Conservation (phyloP, 1,284 basidiomycete genomes). For the Spongiforma sp. region DNA sequence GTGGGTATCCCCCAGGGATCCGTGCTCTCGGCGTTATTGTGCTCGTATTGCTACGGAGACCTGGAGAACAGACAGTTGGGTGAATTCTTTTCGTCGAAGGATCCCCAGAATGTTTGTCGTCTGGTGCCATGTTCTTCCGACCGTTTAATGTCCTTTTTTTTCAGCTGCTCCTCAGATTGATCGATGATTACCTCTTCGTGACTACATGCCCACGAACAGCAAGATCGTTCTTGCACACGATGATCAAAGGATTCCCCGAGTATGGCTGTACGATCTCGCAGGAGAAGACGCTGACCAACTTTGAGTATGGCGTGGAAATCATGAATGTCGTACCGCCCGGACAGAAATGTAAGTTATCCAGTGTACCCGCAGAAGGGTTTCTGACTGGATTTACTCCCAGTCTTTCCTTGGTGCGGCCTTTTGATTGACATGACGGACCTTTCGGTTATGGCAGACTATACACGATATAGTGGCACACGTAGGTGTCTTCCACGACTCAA, state of each 20-base stretch:
- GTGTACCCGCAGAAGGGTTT: neutral
- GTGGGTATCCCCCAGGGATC: constrained; percentile 98
- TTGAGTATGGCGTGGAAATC: constrained; percentile 65
- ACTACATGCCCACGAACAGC: constrained; percentile 75
- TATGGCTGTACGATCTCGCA: constrained; percentile 92
- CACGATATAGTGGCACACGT: constrained; percentile 67
- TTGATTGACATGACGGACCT: constrained; percentile 77
- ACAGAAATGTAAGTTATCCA: constrained; percentile 48
- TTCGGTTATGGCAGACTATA: constrained; percentile 79
- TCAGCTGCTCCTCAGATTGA: constrained; percentile 82
- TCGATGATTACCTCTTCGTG: constrained; percentile 95
- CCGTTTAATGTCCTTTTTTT: neutral
- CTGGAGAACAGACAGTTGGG: constrained; percentile 63
- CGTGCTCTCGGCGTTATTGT: constrained; percentile 86
- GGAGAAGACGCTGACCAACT: constrained; percentile 91
- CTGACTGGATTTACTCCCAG: constrained; percentile 33
- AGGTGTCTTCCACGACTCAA: constrained; percentile 26
- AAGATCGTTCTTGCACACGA: constrained; percentile 72
- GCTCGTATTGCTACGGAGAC: constrained; percentile 94
- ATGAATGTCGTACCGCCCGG: constrained; percentile 56
- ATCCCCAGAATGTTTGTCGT: constrained; percentile 60
- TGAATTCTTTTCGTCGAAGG: constrained; percentile 64
- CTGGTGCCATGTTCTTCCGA: neutral
- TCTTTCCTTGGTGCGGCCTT: constrained; percentile 92
- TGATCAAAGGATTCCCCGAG: constrained; percentile 88